Evolutionary conservation across 2,329 filamentous ascomycete species (phyloP), one percentile per base, ranked within the genome.

Genomic region (Exophiala sp.): DNA sequence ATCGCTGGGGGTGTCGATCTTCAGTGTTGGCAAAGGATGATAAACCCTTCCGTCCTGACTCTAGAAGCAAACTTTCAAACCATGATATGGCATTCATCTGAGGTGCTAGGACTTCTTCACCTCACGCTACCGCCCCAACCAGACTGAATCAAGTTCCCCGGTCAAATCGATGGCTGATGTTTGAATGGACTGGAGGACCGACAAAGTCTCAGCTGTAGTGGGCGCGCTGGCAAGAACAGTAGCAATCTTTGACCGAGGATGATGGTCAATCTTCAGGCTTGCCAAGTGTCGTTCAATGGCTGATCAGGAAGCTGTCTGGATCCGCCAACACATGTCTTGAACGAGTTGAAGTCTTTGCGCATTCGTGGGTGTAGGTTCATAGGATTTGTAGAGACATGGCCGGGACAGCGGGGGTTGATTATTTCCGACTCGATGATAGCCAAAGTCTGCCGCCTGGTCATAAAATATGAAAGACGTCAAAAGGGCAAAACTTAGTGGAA

Each of bases 381-480:
- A 30, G 43, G 46, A 51, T 19, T 42, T 43, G 41, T 37, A 53
- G 37, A 48, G 30, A 51, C 24, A 13, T 45, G 21, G 29, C 37
- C 43, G 16, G 49, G 24, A 46, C 42, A 35, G 38, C 14, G 39
- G 40, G 24, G 10, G 48, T 27, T 32, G 14, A 41, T 38, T 23
- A 39, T 27, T 30, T 24, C 23, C n/a, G n/a, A n/a, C n/a, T n/a
- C n/a, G n/a, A n/a, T n/a, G n/a, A n/a, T n/a, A n/a, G n/a, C n/a
- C n/a, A 30, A 23, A 40, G 40, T 19, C 38, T 44, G 40, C 38
- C 45, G 46, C 27, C 47, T 51, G 19, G 45, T 41, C 35, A 38
- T 44, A 44, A 39, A 43, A 49, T 40, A 47, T 53, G 54, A 53
- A 56, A 52, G 50, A 45, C 34, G 46, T 48, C 29, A 53, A 51